phyloP scores from a whole-genome alignment of 768 basidiomycete genomes.

The Suillus subalutaceus region DNA sequence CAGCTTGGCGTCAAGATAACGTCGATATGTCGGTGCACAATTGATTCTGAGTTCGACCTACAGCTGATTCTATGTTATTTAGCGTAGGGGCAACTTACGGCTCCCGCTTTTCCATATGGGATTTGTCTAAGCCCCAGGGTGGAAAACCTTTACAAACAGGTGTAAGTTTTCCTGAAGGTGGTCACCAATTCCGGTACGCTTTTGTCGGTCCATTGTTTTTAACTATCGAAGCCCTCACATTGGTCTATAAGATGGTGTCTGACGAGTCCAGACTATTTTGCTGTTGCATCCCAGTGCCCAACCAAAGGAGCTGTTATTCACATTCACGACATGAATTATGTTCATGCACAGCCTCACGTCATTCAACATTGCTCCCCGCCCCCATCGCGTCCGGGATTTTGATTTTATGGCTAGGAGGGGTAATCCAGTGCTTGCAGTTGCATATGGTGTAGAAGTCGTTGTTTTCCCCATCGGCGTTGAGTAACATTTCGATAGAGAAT shows the following conservation, averaged over 20 bases:
- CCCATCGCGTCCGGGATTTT: slow-evolving; percentile 71
- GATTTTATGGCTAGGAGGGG: slow-evolving; percentile 69
- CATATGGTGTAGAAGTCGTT: slow-evolving; percentile 58
- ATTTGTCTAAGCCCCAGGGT: slow-evolving; percentile 69
- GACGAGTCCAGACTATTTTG: slow-evolving; percentile 77
- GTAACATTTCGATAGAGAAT: slow-evolving; percentile 23
- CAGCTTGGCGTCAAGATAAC: slow-evolving; percentile 72
- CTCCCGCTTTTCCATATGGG: slow-evolving; percentile 76
- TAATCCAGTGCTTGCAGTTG: slow-evolving; percentile 69
- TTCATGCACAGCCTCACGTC: slow-evolving; percentile 63
- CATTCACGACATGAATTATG: slow-evolving; percentile 67
- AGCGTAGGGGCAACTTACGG: slow-evolving; percentile 81
- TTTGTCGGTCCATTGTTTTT: slow-evolving; percentile 12
- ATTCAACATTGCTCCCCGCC: slow-evolving; percentile 61
- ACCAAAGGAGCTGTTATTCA: slow-evolving; percentile 67
- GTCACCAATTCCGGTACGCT: slow-evolving; percentile 65
- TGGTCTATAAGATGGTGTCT: slow-evolving; percentile 70
- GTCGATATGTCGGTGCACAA: slow-evolving; percentile 66
- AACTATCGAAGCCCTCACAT: slow-evolving; percentile 2
- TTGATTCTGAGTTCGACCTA: neutral
- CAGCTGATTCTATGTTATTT: slow-evolving; percentile 6
- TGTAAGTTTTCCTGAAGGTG: slow-evolving; percentile 66
- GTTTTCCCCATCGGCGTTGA: slow-evolving; percentile 71
- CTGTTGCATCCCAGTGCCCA: slow-evolving; percentile 64
- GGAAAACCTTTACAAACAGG: slow-evolving; percentile 72